Evolutionary conservation across 441 rosid genomes (phyloP).

Genomic region (Populus tomentosa): DNA sequence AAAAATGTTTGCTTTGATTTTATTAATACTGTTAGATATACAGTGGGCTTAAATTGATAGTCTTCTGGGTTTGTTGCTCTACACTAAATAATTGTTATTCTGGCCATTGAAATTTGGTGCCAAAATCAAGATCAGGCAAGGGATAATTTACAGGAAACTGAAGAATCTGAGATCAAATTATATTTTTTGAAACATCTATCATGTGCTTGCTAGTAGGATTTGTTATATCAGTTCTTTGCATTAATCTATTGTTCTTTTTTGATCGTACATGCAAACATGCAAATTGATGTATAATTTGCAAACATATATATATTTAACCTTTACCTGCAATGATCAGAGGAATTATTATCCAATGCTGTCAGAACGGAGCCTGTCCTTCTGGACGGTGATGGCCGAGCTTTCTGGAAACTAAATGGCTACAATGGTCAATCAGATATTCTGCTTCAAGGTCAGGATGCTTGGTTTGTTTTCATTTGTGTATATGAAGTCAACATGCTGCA

Average conservation of each 20-base stretch:
- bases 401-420: constrained; percentile 61
- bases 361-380: constrained; percentile 50
- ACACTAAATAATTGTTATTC: neutral
- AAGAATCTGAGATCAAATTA: neutral
- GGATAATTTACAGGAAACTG: neutral
- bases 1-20: neutral
- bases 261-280: neutral
- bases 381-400: constrained; percentile 44
- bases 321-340: constrained; percentile 30
- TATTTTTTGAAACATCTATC: neutral
- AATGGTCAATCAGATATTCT: constrained; percentile 38
- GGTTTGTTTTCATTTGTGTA: constrained; percentile 2
- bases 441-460: constrained; percentile 61
- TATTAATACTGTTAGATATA: neutral
- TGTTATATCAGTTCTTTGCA: neutral
- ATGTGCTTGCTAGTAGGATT: neutral
- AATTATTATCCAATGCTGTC: constrained; percentile 50
- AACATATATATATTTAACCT: neutral
- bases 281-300: neutral
- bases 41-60: neutral
- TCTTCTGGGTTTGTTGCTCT: neutral
- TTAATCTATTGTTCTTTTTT: neutral
- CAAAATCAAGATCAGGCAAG: neutral
- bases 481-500: neutral
- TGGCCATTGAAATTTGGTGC: neutral